phyloP scores from a whole-genome alignment of 768 basidiomycete genomes.

The Sistotremastrum niveocremeum region DNA sequence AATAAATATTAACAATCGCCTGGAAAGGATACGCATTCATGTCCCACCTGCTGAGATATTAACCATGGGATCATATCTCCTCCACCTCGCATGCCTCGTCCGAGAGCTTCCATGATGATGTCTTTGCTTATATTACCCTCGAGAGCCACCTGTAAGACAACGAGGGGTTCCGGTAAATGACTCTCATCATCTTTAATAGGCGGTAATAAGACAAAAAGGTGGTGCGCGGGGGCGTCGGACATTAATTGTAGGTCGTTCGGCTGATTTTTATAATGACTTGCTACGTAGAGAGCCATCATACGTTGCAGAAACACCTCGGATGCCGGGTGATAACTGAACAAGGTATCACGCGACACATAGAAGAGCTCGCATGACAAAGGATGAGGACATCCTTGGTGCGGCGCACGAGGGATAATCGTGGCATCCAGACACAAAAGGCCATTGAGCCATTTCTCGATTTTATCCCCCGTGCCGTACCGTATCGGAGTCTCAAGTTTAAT shows the following conservation, averaged over 20 bases:
- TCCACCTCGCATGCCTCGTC: conserved; percentile 70
- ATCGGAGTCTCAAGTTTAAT: conserved; percentile 94
- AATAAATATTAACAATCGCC: conserved; percentile 3
- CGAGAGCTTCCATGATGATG: conserved; percentile 73
- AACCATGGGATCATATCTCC: conserved; percentile 99
- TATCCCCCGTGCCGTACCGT: conserved; percentile 76
- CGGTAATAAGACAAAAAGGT: conserved; percentile 89
- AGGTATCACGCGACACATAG: conserved; percentile 89
- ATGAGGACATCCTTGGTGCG: conserved; percentile 77
- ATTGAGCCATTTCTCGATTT: conserved; percentile 93
- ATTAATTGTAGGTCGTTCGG: conserved; percentile 98
- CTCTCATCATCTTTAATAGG: conserved; percentile 84
- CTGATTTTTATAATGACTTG: conserved; percentile 97
- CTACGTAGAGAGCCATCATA: conserved; percentile 97
- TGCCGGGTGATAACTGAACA: conserved; percentile 95
- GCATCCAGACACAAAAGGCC: conserved; percentile 83
- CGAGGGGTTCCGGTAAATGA: conserved; percentile 88
- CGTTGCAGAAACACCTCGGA: conserved; percentile 96
- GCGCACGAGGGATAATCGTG: conserved; percentile 38
- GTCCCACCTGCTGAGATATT: conserved; percentile 52
- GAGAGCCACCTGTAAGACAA: conserved; percentile 89
- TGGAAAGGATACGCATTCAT: background rate
- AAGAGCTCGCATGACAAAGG: conserved; percentile 89
- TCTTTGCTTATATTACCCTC: conserved; percentile 87
- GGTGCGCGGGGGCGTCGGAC: conserved; percentile 93